Percentiles rank a stretch among this genome's conserved stretches.
Evolutionary conservation across 202 grass and related monocot species (phyloP).

Genomic region (Schoenoplectus tabernaemontani): DNA sequence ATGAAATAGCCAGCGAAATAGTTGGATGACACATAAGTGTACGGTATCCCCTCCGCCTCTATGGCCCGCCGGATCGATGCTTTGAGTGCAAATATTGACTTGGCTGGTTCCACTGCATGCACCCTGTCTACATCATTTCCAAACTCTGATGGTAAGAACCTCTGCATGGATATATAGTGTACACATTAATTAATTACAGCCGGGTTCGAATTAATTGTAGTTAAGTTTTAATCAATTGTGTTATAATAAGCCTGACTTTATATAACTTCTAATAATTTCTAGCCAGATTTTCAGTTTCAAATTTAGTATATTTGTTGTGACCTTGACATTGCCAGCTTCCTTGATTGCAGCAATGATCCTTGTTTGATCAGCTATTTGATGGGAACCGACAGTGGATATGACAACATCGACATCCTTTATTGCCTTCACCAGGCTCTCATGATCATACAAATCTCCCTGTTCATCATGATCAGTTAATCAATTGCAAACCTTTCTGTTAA

Average conservation of each 20-base stretch:
- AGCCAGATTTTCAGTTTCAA: background rate
- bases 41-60: conserved; percentile 46
- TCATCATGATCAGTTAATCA: background rate
- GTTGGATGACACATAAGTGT: conserved; percentile 27
- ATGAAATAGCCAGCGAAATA: conserved; percentile 43
- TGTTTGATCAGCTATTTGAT: conserved; percentile 42
- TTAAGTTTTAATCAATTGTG: background rate
- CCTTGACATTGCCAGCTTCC: conserved; percentile 57
- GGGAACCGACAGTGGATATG: conserved; percentile 36
- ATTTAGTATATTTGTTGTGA: background rate
- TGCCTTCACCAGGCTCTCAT: conserved; percentile 42
- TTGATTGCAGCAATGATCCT: conserved; percentile 54
- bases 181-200: background rate
- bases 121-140: conserved; percentile 34
- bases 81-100: conserved; percentile 27
- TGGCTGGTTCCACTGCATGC: conserved; percentile 36
- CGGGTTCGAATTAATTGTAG: background rate
- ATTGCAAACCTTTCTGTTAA: background rate
- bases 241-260: background rate
- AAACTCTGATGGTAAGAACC: conserved; percentile 66
- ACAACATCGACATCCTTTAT: conserved; percentile 46
- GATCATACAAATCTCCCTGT: conserved; percentile 51
- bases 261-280: background rate
- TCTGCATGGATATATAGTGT: conserved; percentile 14
- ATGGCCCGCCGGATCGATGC: conserved; percentile 33